Conservation (phyloP, 2,329 filamentous ascomycete genomes). For the Paraphaeosphaeria sporulosa region DNA sequence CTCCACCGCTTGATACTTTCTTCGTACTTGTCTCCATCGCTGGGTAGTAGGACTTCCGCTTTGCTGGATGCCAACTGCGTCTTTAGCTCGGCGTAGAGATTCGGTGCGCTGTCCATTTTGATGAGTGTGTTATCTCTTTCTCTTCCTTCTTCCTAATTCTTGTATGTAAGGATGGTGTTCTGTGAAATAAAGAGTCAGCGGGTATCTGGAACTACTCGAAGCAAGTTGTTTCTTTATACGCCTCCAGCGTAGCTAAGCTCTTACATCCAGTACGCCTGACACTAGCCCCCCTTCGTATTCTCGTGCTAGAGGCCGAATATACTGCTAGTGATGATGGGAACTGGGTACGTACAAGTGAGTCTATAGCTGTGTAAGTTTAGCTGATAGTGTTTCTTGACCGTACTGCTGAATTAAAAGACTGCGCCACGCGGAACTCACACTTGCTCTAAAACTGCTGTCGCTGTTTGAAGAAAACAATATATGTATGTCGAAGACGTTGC, state of each 20-base stretch:
- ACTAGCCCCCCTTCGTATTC: neutral
- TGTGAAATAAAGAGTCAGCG: neutral
- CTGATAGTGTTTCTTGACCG: too few species aligned
- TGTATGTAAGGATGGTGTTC: neutral
- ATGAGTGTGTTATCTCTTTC: neutral
- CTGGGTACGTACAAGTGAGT: too few species aligned
- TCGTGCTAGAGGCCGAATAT: neutral
- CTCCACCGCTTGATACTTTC: constrained; percentile 39
- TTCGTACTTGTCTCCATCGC: constrained; percentile 31
- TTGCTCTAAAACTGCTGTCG: neutral
- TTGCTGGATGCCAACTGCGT: constrained; percentile 23
- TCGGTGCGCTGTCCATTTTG: constrained; percentile 9
- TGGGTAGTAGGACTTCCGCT: constrained; percentile 31
- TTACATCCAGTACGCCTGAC: neutral
- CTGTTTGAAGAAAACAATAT: too few species aligned
- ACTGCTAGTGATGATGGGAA: neutral
- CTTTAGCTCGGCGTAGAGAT: constrained; percentile 20
- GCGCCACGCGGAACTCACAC: neutral
- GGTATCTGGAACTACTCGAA: neutral
- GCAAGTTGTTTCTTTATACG: neutral
- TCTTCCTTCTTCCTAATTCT: neutral
- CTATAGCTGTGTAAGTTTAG: too few species aligned
- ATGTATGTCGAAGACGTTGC: too few species aligned
- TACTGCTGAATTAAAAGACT: neutral
- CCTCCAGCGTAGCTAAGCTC: neutral